Base-by-base conservation (phyloP, 176 grass and related monocot genomes). In the Neostapfia colusana region DNA sequence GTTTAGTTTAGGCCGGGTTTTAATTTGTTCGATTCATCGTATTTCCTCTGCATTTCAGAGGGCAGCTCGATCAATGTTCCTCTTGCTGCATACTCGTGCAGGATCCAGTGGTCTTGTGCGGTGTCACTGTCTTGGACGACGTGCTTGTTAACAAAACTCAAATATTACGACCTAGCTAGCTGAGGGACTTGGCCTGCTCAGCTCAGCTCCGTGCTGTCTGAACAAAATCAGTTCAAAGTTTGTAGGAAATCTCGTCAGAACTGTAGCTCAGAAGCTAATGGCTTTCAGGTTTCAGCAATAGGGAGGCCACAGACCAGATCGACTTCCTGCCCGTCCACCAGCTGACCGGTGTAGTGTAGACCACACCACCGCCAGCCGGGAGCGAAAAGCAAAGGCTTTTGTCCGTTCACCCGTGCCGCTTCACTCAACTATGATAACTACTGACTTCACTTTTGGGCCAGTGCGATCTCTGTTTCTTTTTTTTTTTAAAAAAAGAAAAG, bases 261-360 rank as follows among this genome's bases (percentile, higher is more conserved):
- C 48, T 48, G 64, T n/a, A 6, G 63, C 54, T 35, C 48, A 11
- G 69, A 73, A 86, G 77, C 14, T 31, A 31, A 69, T 5, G 64
- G 65, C 72, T 81, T 46, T 45, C 4, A 31, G 3, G 31, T 31
- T 31, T 31, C 1, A 43, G 10, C 40, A 65, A 51, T 3, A 51
- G 16, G 16, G 10, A 48, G 57, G 4, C 11, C 23, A 60, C 28
- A 28, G 42, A 54, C 60, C 63, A 35, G 18, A 63, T 86, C 81
- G 84, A 81, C 77, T 81, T 76, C 71, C 64, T 81, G 71, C 84
- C 84, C 79, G 10, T 46, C 44, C 65, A 63, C 70, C 53, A 28
- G n/a, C n/a, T n/a, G n/a, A 56, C n/a, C 53, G 1, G 48, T 51
- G 23, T 20, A n/a, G n/a, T n/a, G n/a, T n/a, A n/a, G n/a, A n/a